phyloP scores from a whole-genome alignment of 2,329 filamentous ascomycete genomes.

The Aspergillus candidus region DNA sequence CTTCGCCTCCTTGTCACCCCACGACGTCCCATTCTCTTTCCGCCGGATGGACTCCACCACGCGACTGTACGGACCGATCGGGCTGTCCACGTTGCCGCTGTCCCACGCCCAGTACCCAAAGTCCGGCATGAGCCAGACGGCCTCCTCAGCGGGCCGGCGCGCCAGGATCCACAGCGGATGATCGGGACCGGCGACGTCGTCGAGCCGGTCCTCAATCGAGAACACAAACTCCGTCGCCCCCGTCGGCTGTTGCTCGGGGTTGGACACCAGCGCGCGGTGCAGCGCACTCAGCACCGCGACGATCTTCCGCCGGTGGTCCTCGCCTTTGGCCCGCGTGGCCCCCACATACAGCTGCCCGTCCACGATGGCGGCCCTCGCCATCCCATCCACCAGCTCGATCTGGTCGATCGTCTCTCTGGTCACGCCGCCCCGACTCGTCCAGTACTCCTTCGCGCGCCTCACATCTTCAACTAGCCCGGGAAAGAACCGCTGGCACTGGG shows the following conservation, averaged over 20 bases:
- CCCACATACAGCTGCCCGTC: slow-evolving; percentile 22
- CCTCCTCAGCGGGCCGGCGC: slow-evolving; percentile 26
- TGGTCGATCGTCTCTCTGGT: slow-evolving; percentile 13
- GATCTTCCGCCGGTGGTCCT: slow-evolving; percentile 22
- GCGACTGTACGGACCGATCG: slow-evolving; percentile 19
- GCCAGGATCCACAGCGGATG: slow-evolving; percentile 36
- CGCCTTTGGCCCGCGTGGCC: slow-evolving; percentile 17
- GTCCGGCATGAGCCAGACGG: slow-evolving; percentile 44
- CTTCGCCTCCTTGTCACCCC: slow-evolving; percentile 29
- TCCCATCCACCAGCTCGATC: slow-evolving; percentile 18
- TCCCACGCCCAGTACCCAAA: slow-evolving; percentile 46
- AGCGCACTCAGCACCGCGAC: slow-evolving; percentile 37
- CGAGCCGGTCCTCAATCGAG: slow-evolving; percentile 29
- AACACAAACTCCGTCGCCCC: slow-evolving; percentile 43
- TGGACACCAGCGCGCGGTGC: slow-evolving; percentile 37
- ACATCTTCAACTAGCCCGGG: slow-evolving; percentile 25
- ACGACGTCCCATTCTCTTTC: slow-evolving; percentile 8
- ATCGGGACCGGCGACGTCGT: slow-evolving; percentile 29
- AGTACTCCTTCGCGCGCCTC: slow-evolving; percentile 16
- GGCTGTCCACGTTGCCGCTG: slow-evolving; percentile 13
- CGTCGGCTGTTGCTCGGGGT: slow-evolving; percentile 21
- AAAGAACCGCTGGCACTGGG: slow-evolving; percentile 20
- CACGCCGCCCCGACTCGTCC: slow-evolving; percentile 13
- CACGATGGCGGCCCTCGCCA: slow-evolving; percentile 22
- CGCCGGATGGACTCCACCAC: slow-evolving; percentile 16